These are phyloP conservation scores for Cyanidioschyzon merolae DNA, from an alignment of 23 red algal genomes.

Conservation along the genomic window DNA sequence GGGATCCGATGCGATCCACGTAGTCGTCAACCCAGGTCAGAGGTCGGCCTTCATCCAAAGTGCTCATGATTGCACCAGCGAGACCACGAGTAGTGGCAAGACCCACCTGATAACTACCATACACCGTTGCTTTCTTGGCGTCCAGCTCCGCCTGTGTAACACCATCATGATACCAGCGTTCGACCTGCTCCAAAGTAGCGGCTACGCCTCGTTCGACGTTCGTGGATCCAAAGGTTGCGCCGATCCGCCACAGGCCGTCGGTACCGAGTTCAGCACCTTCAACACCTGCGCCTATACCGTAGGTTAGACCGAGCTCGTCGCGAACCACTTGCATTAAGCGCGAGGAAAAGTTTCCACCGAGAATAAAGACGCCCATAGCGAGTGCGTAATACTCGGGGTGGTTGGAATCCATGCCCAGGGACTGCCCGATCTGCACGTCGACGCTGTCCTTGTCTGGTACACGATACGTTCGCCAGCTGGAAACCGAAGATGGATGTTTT, in stretches of 20 bases:
- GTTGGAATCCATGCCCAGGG: conserved; percentile 8
- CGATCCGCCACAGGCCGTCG: conserved; percentile 19
- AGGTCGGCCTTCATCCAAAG: conserved; percentile 16
- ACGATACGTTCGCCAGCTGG: neutral
- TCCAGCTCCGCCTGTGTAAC: conserved; percentile 10
- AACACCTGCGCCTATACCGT: conserved; percentile 14
- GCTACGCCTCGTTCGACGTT: neutral
- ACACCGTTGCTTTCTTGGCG: conserved; percentile 28
- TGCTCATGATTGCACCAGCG: neutral
- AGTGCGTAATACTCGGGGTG: conserved; percentile 25
- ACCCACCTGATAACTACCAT: conserved; percentile 26
- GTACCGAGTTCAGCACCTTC: conserved; percentile 18
- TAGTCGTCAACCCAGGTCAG: conserved; percentile 25
- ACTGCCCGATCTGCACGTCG: conserved; percentile 21
- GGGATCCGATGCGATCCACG: neutral
- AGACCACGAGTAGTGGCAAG: conserved; percentile 21
- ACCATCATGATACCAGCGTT: conserved; percentile 15
- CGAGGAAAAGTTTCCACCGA: conserved; percentile 27
- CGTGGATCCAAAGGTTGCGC: conserved; percentile 15
- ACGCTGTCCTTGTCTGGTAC: conserved; percentile 24
- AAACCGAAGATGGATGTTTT: neutral
- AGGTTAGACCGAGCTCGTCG: conserved; percentile 20
- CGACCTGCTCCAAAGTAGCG: conserved; percentile 13
- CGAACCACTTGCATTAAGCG: conserved; percentile 20
- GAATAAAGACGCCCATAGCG: conserved; percentile 20